Evolutionary conservation across 139 green algal species (phyloP).

Genomic region (Chlorella vulgaris): DNA sequence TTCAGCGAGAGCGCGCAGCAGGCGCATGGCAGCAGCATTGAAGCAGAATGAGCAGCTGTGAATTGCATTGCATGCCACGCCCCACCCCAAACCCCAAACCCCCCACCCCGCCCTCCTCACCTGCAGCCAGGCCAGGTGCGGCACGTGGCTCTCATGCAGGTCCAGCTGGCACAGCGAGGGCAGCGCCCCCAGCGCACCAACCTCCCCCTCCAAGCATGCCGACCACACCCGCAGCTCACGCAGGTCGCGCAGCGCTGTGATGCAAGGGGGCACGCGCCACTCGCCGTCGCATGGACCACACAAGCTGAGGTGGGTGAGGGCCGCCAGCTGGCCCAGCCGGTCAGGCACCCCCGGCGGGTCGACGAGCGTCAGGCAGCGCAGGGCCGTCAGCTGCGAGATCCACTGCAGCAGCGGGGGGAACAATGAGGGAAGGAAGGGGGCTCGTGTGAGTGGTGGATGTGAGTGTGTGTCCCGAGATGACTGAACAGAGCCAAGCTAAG

Average conservation of each 20-base stretch:
- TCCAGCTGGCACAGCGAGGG: neutral
- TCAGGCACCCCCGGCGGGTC: neutral
- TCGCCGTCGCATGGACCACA: neutral
- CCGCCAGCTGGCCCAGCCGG: neutral
- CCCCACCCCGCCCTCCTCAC: neutral
- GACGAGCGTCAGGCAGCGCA: neutral
- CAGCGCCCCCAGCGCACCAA: neutral
- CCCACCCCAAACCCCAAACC: no score
- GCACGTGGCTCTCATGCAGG: neutral
- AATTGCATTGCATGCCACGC: no score
- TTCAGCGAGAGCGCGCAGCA: no score
- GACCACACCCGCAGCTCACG: neutral
- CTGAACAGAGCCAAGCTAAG: no score
- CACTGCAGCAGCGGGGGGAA: neutral
- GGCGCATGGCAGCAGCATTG: no score
- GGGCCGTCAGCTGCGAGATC: neutral
- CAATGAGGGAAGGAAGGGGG: no score
- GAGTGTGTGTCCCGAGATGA: no score
- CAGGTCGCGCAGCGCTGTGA: neutral
- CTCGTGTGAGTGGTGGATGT: no score
- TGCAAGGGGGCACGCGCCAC: neutral
- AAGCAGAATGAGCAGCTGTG: no score
- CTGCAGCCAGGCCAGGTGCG: neutral
- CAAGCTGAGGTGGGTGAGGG: neutral
- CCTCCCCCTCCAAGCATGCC: neutral